Conservation (phyloP, 768 basidiomycete genomes). For the Termitomyces sp. region DNA sequence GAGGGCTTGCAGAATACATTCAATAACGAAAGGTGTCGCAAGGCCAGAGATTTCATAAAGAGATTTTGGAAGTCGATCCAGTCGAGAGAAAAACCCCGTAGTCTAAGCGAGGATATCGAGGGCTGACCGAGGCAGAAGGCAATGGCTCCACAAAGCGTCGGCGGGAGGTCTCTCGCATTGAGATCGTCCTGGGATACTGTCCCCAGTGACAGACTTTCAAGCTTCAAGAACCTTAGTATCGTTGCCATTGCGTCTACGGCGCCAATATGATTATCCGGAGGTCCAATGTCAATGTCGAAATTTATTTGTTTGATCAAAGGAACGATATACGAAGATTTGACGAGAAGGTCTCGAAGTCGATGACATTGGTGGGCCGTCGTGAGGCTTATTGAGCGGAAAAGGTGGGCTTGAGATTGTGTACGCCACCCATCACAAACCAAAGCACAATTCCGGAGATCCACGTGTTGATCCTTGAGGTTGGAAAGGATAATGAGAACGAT, state of each 20-base stretch:
- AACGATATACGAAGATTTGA: not conserved
- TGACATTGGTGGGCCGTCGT: constrained; percentile 3
- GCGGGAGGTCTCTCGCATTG: not conserved
- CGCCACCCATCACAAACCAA: constrained; percentile 9
- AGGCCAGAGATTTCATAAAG: not conserved
- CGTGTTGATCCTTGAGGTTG: constrained; percentile 4
- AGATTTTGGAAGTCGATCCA: constrained; percentile 2
- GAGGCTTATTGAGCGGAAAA: constrained; percentile 2
- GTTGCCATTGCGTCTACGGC: not conserved
- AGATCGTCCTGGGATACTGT: not conserved
- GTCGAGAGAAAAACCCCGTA: not conserved
- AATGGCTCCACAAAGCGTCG: not conserved
- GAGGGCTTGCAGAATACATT: not conserved
- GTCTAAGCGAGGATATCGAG: not conserved
- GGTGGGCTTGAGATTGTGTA: constrained; percentile 2
- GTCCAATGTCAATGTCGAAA: not conserved
- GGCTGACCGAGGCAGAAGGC: constrained; percentile 1
- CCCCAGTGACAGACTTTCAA: constrained; percentile 2
- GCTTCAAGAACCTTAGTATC: not conserved
- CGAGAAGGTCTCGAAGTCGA: not conserved
- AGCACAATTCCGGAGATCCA: constrained; percentile 5
- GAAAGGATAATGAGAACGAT: constrained; percentile 3
- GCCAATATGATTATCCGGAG: not conserved
- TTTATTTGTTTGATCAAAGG: not conserved
- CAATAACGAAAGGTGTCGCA: constrained; percentile 2